Evolutionary conservation across 257 asterid species (phyloP).

Genomic region (Solanum sejunctum): DNA sequence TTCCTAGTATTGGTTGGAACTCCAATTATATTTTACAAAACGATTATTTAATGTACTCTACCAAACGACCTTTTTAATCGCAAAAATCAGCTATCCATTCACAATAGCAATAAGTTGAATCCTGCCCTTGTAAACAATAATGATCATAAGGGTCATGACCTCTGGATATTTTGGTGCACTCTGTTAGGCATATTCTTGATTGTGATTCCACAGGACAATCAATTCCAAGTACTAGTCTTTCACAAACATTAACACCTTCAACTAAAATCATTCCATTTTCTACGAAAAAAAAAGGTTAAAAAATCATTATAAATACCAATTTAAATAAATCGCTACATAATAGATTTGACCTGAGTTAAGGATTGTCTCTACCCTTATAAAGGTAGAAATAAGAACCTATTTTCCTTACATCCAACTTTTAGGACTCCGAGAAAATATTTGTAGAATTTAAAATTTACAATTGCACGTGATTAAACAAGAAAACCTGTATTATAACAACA

Average conservation of each 20-base stretch:
- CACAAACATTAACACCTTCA: not conserved
- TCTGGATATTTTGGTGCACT: not conserved
- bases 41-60: not conserved
- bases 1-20: not conserved
- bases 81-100: not conserved
- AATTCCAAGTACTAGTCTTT: not conserved
- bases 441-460: not conserved
- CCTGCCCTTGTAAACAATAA: not conserved
- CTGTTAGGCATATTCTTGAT: not conserved
- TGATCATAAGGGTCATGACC: not conserved
- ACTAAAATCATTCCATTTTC: not conserved
- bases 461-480: not conserved
- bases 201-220: not conserved
- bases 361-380: not conserved
- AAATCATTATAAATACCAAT: not conserved
- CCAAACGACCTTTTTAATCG: not conserved
- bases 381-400: not conserved
- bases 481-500: not conserved
- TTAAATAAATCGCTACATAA: not conserved
- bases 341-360: not conserved
- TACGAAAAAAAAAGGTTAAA: not conserved
- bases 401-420: not conserved
- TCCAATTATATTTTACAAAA: not conserved
- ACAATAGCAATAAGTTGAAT: not conserved
- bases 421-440: not conserved